Evolutionary conservation across 257 asterid species (phyloP), one percentile per base, ranked within the genome.

Genomic region (Coffea eugenioides): DNA sequence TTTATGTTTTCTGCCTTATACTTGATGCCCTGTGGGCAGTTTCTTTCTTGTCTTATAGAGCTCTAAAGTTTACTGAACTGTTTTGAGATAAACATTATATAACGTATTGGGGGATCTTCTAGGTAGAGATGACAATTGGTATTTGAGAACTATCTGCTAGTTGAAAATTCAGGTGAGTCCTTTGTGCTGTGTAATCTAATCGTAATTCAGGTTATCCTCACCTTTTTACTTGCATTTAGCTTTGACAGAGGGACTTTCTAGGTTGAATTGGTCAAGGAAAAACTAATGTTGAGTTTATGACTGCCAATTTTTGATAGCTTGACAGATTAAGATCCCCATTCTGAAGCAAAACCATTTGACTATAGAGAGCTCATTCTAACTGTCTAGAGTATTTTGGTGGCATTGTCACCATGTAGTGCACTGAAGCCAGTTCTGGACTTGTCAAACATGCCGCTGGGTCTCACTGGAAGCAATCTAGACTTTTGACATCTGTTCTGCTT

Each of bases 281-380:
- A 16, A 20, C n/a, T 18, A 18, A n/a, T 71, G 15, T 41, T 78
- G 25, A 25, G 54, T 45, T 2, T 45, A 36, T 71, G 46, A 36
- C 71, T 25, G 34, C 49, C 27, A 78, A 57, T 70, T 69, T 20
- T 20, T 61, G 76, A 79, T 25, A 66, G 25, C 65, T 73, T 6
- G 65, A 57, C 27, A 57, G 25, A 57, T 36, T n/a, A 16, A 48
- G 51, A 36, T 74, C 41, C 45, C 54, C 39, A 76, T 59, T 45
- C 9, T 62, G 14, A 6, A 65, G 69, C 15, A 41, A 8, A 65
- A 27, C 69, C 20, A 1, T 31, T 11, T 27, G 12, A 13, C 21
- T 27, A 23, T 43, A 14, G 1, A 12, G 36, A 49, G 36, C 69
- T 13, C 12, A 39, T 21, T 45, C 34, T 51, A 43, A 9, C 48